Evolutionary conservation across 2,329 filamentous ascomycete genomes (phyloP).

Genomic region (Fusarium penzigii): DNA sequence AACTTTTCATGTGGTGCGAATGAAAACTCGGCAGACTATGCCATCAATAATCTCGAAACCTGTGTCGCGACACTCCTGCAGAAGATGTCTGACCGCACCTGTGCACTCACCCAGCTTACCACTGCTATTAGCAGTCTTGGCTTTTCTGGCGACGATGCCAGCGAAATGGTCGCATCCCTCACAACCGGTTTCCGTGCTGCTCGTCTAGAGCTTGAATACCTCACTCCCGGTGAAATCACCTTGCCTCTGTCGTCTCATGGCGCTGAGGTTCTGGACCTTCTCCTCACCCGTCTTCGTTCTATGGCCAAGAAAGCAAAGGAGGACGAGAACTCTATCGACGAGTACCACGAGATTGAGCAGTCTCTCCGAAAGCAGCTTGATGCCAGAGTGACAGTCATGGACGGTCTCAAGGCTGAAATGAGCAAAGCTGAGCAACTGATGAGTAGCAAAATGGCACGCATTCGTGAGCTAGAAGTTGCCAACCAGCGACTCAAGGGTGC

Average conservation of each 20-base stretch:
- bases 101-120: constrained; percentile 47
- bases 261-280: constrained; percentile 55
- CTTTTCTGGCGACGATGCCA: constrained; percentile 49
- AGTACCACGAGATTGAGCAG: constrained; percentile 58
- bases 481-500: constrained; percentile 53
- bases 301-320: constrained; percentile 49
- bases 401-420: constrained; percentile 47
- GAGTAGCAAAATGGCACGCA: constrained; percentile 38
- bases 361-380: constrained; percentile 58
- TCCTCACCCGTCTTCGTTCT: constrained; percentile 51
- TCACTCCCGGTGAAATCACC: constrained; percentile 58
- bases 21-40: constrained; percentile 9
- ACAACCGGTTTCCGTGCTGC: constrained; percentile 54
- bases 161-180: constrained; percentile 52
- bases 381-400: constrained; percentile 53
- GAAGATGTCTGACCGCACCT: constrained; percentile 50
- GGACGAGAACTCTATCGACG: constrained; percentile 57
- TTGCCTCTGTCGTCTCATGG: constrained; percentile 55
- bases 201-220: constrained; percentile 62
- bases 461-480: constrained; percentile 50
- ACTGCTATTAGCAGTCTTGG: constrained; percentile 50
- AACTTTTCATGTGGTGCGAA: constrained; percentile 12
- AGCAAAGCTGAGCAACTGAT: constrained; percentile 35
- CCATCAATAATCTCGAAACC: constrained; percentile 39
- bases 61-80: constrained; percentile 46